Evolutionary conservation across 2,329 filamentous ascomycete species (phyloP).

Genomic region (Colletotrichum tofieldiae): DNA sequence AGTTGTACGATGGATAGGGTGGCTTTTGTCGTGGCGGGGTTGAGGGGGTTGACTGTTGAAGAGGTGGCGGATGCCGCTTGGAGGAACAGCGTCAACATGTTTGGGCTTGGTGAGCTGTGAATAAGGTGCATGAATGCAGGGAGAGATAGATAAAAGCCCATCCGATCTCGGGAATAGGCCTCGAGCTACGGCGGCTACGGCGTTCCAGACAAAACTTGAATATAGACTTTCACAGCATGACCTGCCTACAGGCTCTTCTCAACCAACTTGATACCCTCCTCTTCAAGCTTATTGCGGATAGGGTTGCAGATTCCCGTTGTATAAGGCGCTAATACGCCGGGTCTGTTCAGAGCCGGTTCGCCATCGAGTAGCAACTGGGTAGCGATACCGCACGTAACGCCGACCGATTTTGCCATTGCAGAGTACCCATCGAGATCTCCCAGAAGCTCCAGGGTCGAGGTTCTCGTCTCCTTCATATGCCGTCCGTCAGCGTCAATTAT

Average conservation of each 20-base stretch:
- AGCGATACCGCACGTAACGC: slow-evolving; percentile 78
- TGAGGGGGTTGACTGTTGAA: slow-evolving; percentile 60
- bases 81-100: slow-evolving; percentile 54
- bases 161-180: too few species aligned
- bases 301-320: slow-evolving; percentile 79
- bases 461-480: slow-evolving; percentile 61
- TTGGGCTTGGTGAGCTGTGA: slow-evolving; percentile 36
- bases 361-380: slow-evolving; percentile 85
- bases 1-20: slow-evolving; percentile 65
- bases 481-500: not conserved
- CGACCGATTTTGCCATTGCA: slow-evolving; percentile 79
- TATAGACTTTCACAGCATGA: not conserved
- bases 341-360: slow-evolving; percentile 72
- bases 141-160: too few species aligned
- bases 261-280: slow-evolving; percentile 80
- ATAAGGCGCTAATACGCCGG: slow-evolving; percentile 85
- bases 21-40: slow-evolving; percentile 63
- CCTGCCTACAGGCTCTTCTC: slow-evolving; percentile 71
- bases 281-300: slow-evolving; percentile 83
- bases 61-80: slow-evolving; percentile 59
- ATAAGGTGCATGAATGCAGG: too few species aligned
- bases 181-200: not conserved
- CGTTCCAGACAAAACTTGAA: not conserved
- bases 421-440: slow-evolving; percentile 78
- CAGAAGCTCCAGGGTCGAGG: slow-evolving; percentile 76